Conservation (phyloP, 305 asterid genomes). For the Fraxinus platypoda region DNA sequence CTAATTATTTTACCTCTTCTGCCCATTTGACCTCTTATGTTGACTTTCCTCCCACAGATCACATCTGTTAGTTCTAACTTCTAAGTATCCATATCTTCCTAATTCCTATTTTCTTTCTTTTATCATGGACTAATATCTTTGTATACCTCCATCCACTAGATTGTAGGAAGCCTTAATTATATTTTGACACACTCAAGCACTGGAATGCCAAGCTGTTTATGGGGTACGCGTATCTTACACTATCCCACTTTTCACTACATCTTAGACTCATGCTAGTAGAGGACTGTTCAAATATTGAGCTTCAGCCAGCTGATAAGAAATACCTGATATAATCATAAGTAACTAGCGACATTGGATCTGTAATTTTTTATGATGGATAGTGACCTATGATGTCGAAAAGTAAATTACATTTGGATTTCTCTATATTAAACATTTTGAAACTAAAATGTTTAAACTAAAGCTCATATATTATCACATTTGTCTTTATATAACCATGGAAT, state of each 20-base stretch:
- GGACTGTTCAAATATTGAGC: background rate
- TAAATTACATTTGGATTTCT: constrained; percentile 10
- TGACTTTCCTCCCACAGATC: background rate
- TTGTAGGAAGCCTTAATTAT: background rate
- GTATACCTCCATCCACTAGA: background rate
- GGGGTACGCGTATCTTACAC: background rate
- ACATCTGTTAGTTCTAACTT: background rate
- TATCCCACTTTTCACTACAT: background rate
- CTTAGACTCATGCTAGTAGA: background rate
- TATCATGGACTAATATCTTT: background rate
- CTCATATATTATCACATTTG: background rate
- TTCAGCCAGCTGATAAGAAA: background rate
- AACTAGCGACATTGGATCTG: background rate
- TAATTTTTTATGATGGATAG: background rate
- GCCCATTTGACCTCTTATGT: background rate
- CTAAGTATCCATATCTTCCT: background rate
- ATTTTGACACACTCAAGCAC: background rate
- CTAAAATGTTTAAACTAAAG: background rate
- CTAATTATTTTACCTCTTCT: background rate
- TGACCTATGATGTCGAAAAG: constrained; percentile 7
- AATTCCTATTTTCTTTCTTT: background rate
- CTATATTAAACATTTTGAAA: constrained; percentile 2
- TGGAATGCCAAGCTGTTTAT: background rate
- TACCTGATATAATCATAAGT: background rate
- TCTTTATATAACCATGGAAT: constrained; percentile 4